Evolutionary conservation across 2,329 filamentous ascomycete species (phyloP).

Genomic region (Colletotrichum lini): DNA sequence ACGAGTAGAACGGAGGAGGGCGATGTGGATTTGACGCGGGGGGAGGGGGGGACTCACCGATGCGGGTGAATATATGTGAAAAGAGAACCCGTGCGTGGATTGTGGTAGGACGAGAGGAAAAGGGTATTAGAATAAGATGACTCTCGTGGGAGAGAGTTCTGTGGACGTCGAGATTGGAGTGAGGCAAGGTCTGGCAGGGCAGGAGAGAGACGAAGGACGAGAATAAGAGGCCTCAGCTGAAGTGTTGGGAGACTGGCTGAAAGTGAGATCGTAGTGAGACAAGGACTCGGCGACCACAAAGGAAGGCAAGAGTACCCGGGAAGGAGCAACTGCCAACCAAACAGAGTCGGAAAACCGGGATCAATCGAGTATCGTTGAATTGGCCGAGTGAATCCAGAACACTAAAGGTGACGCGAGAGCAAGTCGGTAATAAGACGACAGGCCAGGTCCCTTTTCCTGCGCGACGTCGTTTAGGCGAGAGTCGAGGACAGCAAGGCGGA

Average conservation of each 20-base stretch:
- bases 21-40: background rate
- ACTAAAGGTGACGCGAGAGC: slow-evolving; percentile 20
- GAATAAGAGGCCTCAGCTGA: slow-evolving; percentile 10
- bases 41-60: slow-evolving; percentile 16
- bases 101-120: slow-evolving; percentile 1
- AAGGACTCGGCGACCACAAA: slow-evolving; percentile 31
- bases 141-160: slow-evolving; percentile 4
- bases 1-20: background rate
- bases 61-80: slow-evolving; percentile 3
- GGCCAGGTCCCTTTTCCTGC: slow-evolving; percentile 17
- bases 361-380: slow-evolving; percentile 25
- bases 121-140: background rate
- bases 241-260: slow-evolving; percentile 18
- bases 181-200: background rate
- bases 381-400: slow-evolving; percentile 24
- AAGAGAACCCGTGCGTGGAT: background rate
- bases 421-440: slow-evolving; percentile 21
- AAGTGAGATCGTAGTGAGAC: slow-evolving; percentile 32
- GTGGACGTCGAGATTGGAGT: slow-evolving; percentile 11
- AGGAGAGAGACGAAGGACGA: background rate
- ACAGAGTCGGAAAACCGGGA: slow-evolving; percentile 2
- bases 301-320: slow-evolving; percentile 33
- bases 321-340: slow-evolving; percentile 19
- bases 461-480: slow-evolving; percentile 28
- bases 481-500: slow-evolving; percentile 26